These are phyloP conservation scores for Epichloe amarillans DNA, from an alignment of 2,329 filamentous ascomycete species.

Conservation along the genomic window DNA sequence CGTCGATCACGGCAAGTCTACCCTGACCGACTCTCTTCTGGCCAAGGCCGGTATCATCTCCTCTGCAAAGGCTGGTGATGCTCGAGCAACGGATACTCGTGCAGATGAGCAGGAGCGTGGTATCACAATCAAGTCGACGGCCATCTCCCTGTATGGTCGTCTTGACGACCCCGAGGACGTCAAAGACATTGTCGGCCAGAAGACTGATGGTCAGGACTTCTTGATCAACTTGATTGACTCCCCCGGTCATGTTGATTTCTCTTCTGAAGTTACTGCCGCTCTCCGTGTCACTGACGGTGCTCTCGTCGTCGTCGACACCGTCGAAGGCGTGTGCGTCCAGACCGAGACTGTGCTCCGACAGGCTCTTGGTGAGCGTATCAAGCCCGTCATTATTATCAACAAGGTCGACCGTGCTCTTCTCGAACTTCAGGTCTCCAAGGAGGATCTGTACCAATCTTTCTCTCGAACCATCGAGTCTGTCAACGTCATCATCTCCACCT, in stretches of 20 bases:
- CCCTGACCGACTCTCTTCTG: slow-evolving; percentile 96
- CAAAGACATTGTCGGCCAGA: slow-evolving; percentile 84
- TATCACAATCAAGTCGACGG: slow-evolving; percentile 99
- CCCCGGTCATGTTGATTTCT: slow-evolving; percentile 99
- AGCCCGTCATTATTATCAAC: slow-evolving; percentile 99
- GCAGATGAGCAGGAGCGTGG: slow-evolving; percentile 98
- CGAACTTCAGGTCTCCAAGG: slow-evolving; percentile 96
- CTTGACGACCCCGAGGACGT: slow-evolving; percentile 72
- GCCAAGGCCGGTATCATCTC: slow-evolving; percentile 99
- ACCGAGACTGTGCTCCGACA: slow-evolving; percentile 99
- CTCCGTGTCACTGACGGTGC: slow-evolving; percentile 99
- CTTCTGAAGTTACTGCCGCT: slow-evolving; percentile 96
- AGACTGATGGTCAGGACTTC: slow-evolving; percentile 88
- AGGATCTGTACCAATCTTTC: slow-evolving; percentile 99
- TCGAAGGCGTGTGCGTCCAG: slow-evolving; percentile 99
- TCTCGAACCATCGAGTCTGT: slow-evolving; percentile 98
- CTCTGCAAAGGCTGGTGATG: slow-evolving; percentile 89
- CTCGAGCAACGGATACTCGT: slow-evolving; percentile 93
- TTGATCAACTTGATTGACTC: slow-evolving; percentile 99
- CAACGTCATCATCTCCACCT: slow-evolving; percentile 99
- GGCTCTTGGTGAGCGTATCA: slow-evolving; percentile 98
- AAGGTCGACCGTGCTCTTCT: slow-evolving; percentile 99
- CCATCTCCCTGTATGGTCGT: slow-evolving; percentile 94
- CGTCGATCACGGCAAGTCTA: slow-evolving; percentile 99
- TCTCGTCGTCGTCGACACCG: slow-evolving; percentile 98